A percentile compares a stretch with the other conserved stretches of the same genome.
These are phyloP conservation scores for Xylaria sp. DNA, from an alignment of 2,329 filamentous ascomycete species.

Conservation along the genomic window DNA sequence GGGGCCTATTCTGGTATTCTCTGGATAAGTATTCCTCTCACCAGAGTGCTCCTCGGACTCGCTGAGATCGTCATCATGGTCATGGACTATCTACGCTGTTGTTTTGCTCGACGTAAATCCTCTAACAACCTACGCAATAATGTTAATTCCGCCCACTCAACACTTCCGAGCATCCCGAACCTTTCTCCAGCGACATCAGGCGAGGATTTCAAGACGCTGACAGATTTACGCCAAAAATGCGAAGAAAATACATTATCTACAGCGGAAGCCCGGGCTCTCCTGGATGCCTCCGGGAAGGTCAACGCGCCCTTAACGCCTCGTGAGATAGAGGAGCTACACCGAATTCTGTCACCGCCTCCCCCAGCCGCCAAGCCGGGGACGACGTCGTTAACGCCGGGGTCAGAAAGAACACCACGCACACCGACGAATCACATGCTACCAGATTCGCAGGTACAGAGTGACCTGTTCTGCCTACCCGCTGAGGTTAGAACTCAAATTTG, in stretches of 20 bases:
- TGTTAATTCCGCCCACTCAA: not conserved
- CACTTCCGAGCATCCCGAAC: not conserved
- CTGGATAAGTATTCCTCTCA: constrained; percentile 10
- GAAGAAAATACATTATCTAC: constrained; percentile 32
- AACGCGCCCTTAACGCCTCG: constrained; percentile 35
- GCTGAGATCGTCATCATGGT: not conserved
- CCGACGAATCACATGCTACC: constrained; percentile 40
- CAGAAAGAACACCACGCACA: constrained; percentile 30
- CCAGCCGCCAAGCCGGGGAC: constrained; percentile 18
- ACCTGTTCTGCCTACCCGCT: constrained; percentile 36
- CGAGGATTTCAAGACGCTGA: constrained; percentile 26
- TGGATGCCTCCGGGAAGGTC: constrained; percentile 30
- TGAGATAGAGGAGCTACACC: constrained; percentile 39
- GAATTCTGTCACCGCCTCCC: constrained; percentile 33
- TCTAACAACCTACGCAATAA: not conserved
- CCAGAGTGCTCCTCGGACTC: not conserved
- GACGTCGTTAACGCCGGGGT: constrained; percentile 14
- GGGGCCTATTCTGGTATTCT: constrained; percentile 15
- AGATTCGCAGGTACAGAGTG: constrained; percentile 31
- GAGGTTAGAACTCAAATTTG: constrained; percentile 37
- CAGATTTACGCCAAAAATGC: constrained; percentile 37
- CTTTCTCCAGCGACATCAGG: constrained; percentile 8
- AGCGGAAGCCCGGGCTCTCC: constrained; percentile 35
- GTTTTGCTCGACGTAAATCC: constrained; percentile 29
- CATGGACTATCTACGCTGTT: constrained; percentile 34